Percentiles rank a stretch among this genome's conserved stretches.
Conservation (phyloP, 2,329 filamentous ascomycete genomes). For the Penicillium glabrum region DNA sequence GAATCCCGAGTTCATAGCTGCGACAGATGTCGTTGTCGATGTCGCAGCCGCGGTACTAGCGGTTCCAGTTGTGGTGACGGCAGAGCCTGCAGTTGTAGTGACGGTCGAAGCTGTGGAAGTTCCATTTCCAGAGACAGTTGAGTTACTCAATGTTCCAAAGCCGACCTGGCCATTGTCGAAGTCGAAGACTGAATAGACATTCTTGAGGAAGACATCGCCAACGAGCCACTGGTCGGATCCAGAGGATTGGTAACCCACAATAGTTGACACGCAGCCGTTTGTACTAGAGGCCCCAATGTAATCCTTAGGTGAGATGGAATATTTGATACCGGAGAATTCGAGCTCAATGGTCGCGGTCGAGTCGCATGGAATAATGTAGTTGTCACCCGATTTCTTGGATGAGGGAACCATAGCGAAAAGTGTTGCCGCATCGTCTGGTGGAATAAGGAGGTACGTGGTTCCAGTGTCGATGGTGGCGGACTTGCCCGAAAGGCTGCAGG, state of each 20-base stretch:
- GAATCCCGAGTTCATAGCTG: not conserved
- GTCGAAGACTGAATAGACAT: conserved; percentile 85
- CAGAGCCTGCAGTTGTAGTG: conserved; percentile 12
- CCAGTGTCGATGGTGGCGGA: conserved; percentile 80
- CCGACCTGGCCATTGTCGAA: conserved; percentile 55
- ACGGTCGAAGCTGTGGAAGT: conserved; percentile 11
- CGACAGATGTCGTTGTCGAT: conserved; percentile 2
- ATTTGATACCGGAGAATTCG: conserved; percentile 66
- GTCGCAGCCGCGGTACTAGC: conserved; percentile 5
- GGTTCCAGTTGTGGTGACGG: conserved; percentile 3
- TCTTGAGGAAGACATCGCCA: conserved; percentile 84
- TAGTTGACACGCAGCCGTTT: conserved; percentile 62
- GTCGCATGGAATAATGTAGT: conserved; percentile 72
- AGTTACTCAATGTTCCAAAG: conserved; percentile 25
- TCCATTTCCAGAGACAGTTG: conserved; percentile 15
- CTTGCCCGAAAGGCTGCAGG: conserved; percentile 53
- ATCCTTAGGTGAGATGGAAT: conserved; percentile 67
- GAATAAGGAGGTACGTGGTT: conserved; percentile 76
- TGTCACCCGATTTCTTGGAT: conserved; percentile 57
- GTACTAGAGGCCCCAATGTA: conserved; percentile 56
- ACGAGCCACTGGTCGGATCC: conserved; percentile 68
- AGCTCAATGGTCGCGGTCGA: conserved; percentile 62
- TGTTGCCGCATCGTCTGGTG: conserved; percentile 62
- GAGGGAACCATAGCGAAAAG: conserved; percentile 69
- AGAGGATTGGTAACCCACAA: conserved; percentile 71